Evolutionary conservation across 202 grass and related monocot genomes (phyloP).

Genomic region (Tripidium arundinaceum): DNA sequence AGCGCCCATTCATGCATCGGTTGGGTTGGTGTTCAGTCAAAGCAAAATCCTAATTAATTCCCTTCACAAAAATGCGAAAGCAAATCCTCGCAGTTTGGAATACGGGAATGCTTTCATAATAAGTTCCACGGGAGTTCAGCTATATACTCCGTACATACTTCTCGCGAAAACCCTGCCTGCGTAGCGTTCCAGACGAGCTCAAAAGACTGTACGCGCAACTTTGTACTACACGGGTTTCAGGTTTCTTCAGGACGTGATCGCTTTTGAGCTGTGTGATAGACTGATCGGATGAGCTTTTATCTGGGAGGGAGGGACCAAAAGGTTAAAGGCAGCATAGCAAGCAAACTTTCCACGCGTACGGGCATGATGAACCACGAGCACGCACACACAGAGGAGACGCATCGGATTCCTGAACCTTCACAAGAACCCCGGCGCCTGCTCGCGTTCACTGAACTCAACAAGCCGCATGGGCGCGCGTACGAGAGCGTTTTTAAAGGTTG

Average conservation of each 20-base stretch:
- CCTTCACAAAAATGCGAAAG: neutral
- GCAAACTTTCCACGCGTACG: neutral
- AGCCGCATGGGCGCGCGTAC: too few relatives aligned
- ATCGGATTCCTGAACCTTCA: slow-evolving; percentile 58
- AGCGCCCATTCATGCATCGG: neutral
- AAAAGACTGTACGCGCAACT: too few relatives aligned
- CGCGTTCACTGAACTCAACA: slow-evolving; percentile 25
- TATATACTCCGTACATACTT: neutral
- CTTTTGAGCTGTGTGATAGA: slow-evolving; percentile 9
- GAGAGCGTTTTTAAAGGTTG: too few relatives aligned
- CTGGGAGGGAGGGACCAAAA: neutral
- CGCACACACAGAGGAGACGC: neutral
- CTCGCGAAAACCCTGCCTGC: neutral
- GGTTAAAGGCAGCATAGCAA: neutral
- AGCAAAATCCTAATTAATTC: neutral
- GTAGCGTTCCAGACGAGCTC: too few relatives aligned
- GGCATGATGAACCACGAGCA: neutral
- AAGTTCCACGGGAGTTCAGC: neutral
- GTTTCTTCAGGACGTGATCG: neutral
- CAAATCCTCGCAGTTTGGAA: neutral
- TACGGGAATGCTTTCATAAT: neutral
- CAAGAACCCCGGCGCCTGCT: slow-evolving; percentile 25
- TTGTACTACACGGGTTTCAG: neutral
- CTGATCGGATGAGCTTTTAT: neutral
- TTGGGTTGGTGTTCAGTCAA: neutral